phyloP scores from a whole-genome alignment of 1,284 basidiomycete genomes.

The Trichosporon sp. region DNA sequence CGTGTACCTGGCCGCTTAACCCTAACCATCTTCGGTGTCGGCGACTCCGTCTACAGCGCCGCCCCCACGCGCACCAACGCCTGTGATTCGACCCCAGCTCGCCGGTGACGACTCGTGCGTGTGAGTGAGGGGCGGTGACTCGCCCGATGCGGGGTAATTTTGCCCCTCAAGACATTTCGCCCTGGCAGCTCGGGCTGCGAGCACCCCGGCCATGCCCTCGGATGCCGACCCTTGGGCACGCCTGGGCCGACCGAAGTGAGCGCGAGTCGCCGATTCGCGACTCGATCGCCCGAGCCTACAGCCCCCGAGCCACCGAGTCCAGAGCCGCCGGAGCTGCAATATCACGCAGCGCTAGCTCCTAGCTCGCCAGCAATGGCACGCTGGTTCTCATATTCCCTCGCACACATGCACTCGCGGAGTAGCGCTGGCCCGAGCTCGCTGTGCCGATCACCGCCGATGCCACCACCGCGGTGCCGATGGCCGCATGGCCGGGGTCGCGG shows the following conservation, averaged over 20 bases:
- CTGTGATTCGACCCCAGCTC: not conserved
- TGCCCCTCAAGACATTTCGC: not conserved
- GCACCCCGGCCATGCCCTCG: not conserved
- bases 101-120: not conserved
- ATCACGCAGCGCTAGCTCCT: not conserved
- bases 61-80: not conserved
- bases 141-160: not conserved
- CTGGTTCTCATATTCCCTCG: not conserved
- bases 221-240: not conserved
- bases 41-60: not conserved
- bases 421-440: not conserved
- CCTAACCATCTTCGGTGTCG: not conserved
- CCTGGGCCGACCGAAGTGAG: not conserved
- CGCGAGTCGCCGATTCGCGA: not conserved
- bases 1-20: not conserved
- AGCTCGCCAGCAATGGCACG: not conserved
- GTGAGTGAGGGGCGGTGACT: not conserved
- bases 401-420: not conserved
- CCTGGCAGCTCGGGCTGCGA: not conserved
- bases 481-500: not conserved
- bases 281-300: not conserved
- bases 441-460: not conserved
- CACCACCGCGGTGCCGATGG: not conserved
- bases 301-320: not conserved
- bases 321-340: not conserved